Evolutionary conservation across 108 stramenopile genomes (phyloP), one percentile per base, ranked within the genome.

Genomic region (Aurantiochytrium sp.): DNA sequence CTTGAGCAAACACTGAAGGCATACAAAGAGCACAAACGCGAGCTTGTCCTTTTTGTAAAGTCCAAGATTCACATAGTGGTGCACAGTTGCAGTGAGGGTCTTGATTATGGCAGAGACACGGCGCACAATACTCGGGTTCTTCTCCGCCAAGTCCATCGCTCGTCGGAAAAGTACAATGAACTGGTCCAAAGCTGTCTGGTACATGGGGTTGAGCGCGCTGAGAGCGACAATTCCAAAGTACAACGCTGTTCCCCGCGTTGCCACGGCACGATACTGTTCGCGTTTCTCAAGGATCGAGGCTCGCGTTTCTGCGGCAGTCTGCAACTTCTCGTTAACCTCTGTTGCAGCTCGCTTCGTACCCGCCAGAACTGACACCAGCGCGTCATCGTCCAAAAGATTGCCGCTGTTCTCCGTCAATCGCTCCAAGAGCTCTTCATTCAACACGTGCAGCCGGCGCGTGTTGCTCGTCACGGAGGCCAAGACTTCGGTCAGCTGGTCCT

Each of bases 11-110:
- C 94, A 93, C 72, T 92, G 94, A 3, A 95, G 25, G 19, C 91
- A 55, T 2, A 95, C 53, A 21, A 94, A 83, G 14, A 95, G 87
- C 91, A 93, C 93, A 87, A 94, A 94, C 51, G 55, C 45, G 3
- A 91, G 88, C 72, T 93, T 92, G 88, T 95, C 94, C 72, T 60
- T 44, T 90, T 94, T 93, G 89, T 93, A 95, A 53, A 94, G 51
- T 0, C 94, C 94, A 42, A 91, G 90, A 58, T 90, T 91, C 19
- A 93, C 88, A 88, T 91, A 91, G 23, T 91, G 89, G 87, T 90
- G 91, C 25, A 91, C 89, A 23, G 51, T 21, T 72, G 91, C 90
- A 6, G 93, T 93, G 90, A 92, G 58, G 58, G 57, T 72, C n/a
- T 90, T 87, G 49, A 92, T 58, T 55, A 93, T 92, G 60, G 90